Evolutionary conservation across 1,284 basidiomycete species (phyloP), one percentile per base, ranked within the genome.

Genomic region (Cryptococcus amylolentus): DNA sequence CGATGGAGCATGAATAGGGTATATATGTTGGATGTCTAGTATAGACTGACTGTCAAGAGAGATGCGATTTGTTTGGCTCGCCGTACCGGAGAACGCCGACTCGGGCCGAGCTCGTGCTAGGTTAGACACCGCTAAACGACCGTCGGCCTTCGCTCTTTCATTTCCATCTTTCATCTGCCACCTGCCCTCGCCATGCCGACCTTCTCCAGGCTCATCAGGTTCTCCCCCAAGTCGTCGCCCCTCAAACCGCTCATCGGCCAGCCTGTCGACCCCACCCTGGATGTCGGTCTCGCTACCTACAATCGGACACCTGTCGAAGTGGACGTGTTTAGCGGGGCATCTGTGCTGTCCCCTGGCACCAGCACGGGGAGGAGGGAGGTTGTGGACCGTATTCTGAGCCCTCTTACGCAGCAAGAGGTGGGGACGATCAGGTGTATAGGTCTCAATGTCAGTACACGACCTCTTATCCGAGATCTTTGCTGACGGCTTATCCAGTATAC

Each of bases 231-330:
- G 26, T 46, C 52, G 4, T 50, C 54, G 5, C 48, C 57, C 6
- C 31, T 54, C 3, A 49, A 52, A 12, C 52, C 62, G 9, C 41
- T 68, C 23, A 66, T 68, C n/a, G 66, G 66, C 37, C 62, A 68
- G 51, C 66, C 66, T 12, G 63, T 71, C 44, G 72, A 78, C 55
- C 31, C 60, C 0, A 13, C 51, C 0, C 58, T 76, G 18, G 79
- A 80, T 55, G 72, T 80, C 40, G 79, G 79, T 28, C 57, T 71
- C 5, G 77, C 78, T 8, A 57, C 67, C 0, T 72, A 68, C 54
- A 49, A 58, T 4, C 59, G 56, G 14, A 27, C 64, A 51, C 48
- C 54, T 20, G 61, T 75, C 55, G 68, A 74, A 56, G 71, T 73
- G 41, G 58, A 67, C 31, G 69, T 74, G 14, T 72, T 67, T 51